Base-by-base conservation (phyloP, 805 yeast genomes). In the Komagataella kurtzmanii region DNA sequence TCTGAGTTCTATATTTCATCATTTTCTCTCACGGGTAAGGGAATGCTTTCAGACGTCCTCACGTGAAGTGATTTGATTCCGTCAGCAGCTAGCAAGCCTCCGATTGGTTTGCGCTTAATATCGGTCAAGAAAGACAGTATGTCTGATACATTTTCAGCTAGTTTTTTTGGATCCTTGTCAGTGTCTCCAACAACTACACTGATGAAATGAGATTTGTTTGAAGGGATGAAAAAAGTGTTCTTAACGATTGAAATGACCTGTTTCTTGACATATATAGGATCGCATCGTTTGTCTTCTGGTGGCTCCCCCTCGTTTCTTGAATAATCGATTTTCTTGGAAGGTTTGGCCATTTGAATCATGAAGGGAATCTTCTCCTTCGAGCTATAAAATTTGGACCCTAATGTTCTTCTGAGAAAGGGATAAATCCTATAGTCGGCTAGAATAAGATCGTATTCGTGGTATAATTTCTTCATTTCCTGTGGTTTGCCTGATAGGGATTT, bases 351-450 rank as follows among this genome's bases (percentile, higher is more conserved):
- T 59, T 81, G 83, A 3, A 86, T 62, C 72, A 83, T 77, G 56
- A 73, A 76, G 2, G 95, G 95, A 17, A 82, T 68, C 57, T 80
- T 83, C 57, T 79, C 82, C 55, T 79, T 79, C 53, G 78, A 80
- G 52, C 73, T 74, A 65, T 79, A 84, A 59, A 85, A 85, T 51
- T 70, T 74, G 5, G 73, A 70, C 1, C 86, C 85, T 43, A 87
- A 64, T 0, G 83, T 63, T 1, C 67, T 66, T 0, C 86, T 85
- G 24, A 86, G 64, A 19, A 80, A 65, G 54, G 77, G 78, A 58
- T 80, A 81, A 1, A 86, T 74, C 54, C 93, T 69, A 50, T 81
- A 77, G 63, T 88, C 95, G 3, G 83, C 81, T 7, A 87, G 68
- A 2, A 88, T 71, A 24, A 83, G 58, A 59, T 87, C 95, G 60